Evolutionary conservation across 2,329 filamentous ascomycete genomes (phyloP), one percentile per base, ranked within the genome.

Genomic region (Diplodia sapinea): DNA sequence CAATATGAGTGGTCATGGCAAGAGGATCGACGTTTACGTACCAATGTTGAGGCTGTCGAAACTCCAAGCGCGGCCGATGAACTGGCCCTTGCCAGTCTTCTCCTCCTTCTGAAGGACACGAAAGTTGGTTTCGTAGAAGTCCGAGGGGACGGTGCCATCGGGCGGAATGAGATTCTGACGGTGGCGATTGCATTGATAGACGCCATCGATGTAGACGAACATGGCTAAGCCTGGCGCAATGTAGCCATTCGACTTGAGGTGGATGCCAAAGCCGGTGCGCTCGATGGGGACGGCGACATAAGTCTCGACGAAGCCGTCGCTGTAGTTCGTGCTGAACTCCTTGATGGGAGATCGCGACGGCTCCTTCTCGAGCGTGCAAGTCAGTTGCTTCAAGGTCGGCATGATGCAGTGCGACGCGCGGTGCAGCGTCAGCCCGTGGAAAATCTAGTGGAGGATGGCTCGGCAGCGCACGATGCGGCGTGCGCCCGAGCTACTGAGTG

Each of bases 181-280:
- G 73, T 85, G 85, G 67, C 85, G 83, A 69, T 87, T 87, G 75
- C 83, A 85, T 71, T 87, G 85, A 69, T 87, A 87, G 6, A 82
- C 74, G 20, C 85, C 85, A 70, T 87, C 85, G 50, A 87, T 85
- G 76, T 82, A 87, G 31, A 87, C 84, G 69, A 84, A 84, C 74
- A 85, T 82, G 1, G 84, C 81, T 12, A 87, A 74, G 0, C 85
- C 85, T 29, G 82, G 79, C 1, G 82, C 82, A 69, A 87, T 85
- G 75, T 83, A 87, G 36, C 79, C 81, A 43, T 75, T 75, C 0
- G 84, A 84, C 2, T 75, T 79, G 49, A 87, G 77, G 68, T 81
- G 83, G 43, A 87, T 76, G 23, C 76, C 79, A 74, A 87, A 87
- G 0, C 79, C 74, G 2, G 77, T 74, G 17, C 80, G 75, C 15